phyloP scores from a whole-genome alignment of 495 filamentous ascomycete species.

The Penicillium coffeae region DNA sequence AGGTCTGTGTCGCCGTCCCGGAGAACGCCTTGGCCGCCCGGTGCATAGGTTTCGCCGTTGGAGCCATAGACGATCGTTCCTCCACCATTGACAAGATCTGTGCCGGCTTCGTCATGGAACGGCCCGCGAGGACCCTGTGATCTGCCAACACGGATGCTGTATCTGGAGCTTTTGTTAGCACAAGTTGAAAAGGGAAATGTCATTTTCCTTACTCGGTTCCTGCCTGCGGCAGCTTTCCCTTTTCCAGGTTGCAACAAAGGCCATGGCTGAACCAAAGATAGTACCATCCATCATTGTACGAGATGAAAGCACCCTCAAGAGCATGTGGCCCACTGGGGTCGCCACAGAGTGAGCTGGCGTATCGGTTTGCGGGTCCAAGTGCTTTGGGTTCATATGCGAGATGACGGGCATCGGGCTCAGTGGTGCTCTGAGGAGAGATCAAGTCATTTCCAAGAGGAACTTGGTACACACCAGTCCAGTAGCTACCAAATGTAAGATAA shows the following conservation, averaged over 20 bases:
- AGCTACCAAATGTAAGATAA: constrained; percentile 65
- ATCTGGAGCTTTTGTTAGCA: constrained; percentile 22
- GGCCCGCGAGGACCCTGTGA: constrained; percentile 33
- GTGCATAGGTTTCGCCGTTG: constrained; percentile 44
- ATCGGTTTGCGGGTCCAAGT: constrained; percentile 16
- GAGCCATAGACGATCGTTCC: constrained; percentile 45
- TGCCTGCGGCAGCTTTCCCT: constrained; percentile 48
- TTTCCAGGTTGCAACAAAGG: constrained; percentile 62
- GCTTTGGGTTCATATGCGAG: constrained; percentile 31
- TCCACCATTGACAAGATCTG: constrained; percentile 37
- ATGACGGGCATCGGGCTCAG: constrained; percentile 28
- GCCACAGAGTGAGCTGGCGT: constrained; percentile 29
- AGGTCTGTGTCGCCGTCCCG: constrained; percentile 31
- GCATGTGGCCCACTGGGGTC: constrained; percentile 35
- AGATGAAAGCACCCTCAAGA: constrained; percentile 51
- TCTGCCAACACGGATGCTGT: constrained; percentile 45
- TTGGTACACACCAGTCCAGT: constrained; percentile 70
- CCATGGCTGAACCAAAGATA: constrained; percentile 72
- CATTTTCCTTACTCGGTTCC: not conserved
- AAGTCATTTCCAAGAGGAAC: constrained; percentile 48
- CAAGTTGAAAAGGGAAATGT: not conserved
- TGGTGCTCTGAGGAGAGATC: constrained; percentile 24
- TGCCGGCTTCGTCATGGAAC: constrained; percentile 37
- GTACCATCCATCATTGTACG: constrained; percentile 54
- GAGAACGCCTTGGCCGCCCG: constrained; percentile 43